These are phyloP conservation scores for Xenoacremonium recifei DNA, from an alignment of 2,329 filamentous ascomycete species.

Conservation along the genomic window DNA sequence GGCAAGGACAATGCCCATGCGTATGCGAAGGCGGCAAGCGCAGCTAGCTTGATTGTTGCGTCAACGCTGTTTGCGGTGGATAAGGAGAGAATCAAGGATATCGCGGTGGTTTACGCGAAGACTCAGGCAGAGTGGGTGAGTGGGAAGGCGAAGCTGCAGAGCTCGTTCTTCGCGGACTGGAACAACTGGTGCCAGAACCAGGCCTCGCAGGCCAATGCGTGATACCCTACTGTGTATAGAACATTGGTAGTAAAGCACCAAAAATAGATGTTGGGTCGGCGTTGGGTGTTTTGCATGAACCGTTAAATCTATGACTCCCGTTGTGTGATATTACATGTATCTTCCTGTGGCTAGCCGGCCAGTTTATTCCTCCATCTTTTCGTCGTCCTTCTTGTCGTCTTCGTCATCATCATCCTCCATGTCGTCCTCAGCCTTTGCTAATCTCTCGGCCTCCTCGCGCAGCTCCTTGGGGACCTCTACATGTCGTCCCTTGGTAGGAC, in stretches of 20 bases:
- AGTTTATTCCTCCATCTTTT: conserved; percentile 86
- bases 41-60: conserved; percentile 65
- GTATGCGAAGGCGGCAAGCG: conserved; percentile 74
- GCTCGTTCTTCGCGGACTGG: conserved; percentile 69
- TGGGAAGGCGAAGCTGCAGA: conserved; percentile 59
- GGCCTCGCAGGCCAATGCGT: conserved; percentile 32
- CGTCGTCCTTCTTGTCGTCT: conserved; percentile 59
- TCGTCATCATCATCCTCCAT: conserved; percentile 79
- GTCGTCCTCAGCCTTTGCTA: conserved; percentile 88
- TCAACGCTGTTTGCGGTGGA: conserved; percentile 58
- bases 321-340: conserved; percentile 36
- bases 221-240: conserved; percentile 18
- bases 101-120: conserved; percentile 63
- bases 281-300: conserved; percentile 20
- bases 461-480: conserved; percentile 90
- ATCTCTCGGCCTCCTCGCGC: conserved; percentile 85
- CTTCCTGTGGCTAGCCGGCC: conserved; percentile 14
- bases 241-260: conserved; percentile 8
- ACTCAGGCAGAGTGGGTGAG: conserved; percentile 58
- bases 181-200: conserved; percentile 67
- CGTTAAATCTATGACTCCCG: conserved; percentile 35
- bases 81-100: conserved; percentile 48
- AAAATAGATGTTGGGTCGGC: conserved; percentile 1
- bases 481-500: conserved; percentile 89
- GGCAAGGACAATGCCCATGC: conserved; percentile 63